A percentile compares a stretch with the other conserved stretches of the same genome.
Conservation (phyloP, 2,329 filamentous ascomycete species). For the Huntiella abstrusa region DNA sequence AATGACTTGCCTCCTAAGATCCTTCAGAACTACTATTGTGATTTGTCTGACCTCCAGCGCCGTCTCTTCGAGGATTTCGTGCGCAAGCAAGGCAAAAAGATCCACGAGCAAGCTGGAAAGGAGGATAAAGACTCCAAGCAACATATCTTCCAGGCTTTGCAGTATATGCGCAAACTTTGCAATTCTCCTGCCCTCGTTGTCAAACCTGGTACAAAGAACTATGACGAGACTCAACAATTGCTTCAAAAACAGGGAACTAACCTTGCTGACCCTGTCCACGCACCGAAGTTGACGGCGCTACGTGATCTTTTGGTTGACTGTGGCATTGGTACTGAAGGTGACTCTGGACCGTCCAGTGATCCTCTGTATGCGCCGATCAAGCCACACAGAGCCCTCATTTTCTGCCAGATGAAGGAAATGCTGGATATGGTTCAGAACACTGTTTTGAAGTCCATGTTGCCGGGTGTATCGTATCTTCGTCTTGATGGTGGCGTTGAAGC, state of each 20-base stretch:
- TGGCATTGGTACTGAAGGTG: constrained; percentile 68
- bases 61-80: constrained; percentile 94
- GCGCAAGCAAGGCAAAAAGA: constrained; percentile 77
- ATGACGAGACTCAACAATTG: constrained; percentile 68
- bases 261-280: constrained; percentile 70
- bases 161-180: constrained; percentile 99
- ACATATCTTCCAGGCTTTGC: constrained; percentile 96
- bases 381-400: constrained; percentile 85
- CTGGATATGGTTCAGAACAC: constrained; percentile 95
- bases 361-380: constrained; percentile 67
- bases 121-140: constrained; percentile 88
- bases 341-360: constrained; percentile 27
- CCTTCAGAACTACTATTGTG: constrained; percentile 97
- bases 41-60: constrained; percentile 83
- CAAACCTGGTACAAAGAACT: constrained; percentile 81
- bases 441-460: constrained; percentile 77
- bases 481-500: constrained; percentile 87
- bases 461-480: constrained; percentile 80
- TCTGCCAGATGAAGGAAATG: constrained; percentile 99
- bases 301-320: constrained; percentile 94
- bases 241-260: constrained; percentile 62
- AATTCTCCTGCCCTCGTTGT: constrained; percentile 93
- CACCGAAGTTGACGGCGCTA: constrained; percentile 79
- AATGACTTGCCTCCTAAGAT: constrained; percentile 97
- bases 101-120: constrained; percentile 64